A percentile compares a stretch with the other conserved stretches of the same genome.
Conservation (phyloP, 208 protist species). For the Tritrichomonas musculus region DNA sequence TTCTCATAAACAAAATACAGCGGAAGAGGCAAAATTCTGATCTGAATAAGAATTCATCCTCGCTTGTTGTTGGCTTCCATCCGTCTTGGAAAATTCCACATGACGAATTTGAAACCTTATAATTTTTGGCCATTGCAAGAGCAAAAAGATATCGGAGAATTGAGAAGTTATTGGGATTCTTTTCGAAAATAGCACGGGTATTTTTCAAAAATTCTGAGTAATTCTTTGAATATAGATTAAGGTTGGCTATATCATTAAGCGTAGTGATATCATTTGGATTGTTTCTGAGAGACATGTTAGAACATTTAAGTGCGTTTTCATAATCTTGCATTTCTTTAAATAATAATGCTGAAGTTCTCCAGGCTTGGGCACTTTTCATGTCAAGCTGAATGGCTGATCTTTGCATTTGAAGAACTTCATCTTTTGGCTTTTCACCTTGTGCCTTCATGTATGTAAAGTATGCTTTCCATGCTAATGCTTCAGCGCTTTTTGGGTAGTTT, state of each 20-base stretch:
- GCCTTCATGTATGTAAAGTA: constrained; percentile 10
- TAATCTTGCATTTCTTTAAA: constrained; percentile 25
- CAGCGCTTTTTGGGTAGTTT: not conserved
- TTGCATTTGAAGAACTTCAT: not conserved
- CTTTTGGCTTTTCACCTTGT: not conserved
- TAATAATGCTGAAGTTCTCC: not conserved
- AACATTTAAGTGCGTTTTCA: not conserved
- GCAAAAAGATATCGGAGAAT: not conserved
- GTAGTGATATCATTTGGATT: not conserved
- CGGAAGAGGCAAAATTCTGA: not conserved
- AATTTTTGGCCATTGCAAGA: not conserved
- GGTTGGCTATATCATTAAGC: not conserved
- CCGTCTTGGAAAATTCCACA: not conserved
- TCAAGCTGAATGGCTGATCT: not conserved
- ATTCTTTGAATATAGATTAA: not conserved
- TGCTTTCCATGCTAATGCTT: not conserved
- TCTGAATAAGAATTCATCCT: not conserved
- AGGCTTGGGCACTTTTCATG: not conserved
- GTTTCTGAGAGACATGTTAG: not conserved
- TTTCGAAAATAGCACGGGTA: not conserved
- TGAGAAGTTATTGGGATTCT: not conserved
- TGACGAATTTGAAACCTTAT: not conserved
- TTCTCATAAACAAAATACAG: not conserved
- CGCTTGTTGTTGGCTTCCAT: not conserved
- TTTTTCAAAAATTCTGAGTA: not conserved